Evolutionary conservation across 2,329 filamentous ascomycete genomes (phyloP).

Genomic region (Ilyonectria mors-panacis): DNA sequence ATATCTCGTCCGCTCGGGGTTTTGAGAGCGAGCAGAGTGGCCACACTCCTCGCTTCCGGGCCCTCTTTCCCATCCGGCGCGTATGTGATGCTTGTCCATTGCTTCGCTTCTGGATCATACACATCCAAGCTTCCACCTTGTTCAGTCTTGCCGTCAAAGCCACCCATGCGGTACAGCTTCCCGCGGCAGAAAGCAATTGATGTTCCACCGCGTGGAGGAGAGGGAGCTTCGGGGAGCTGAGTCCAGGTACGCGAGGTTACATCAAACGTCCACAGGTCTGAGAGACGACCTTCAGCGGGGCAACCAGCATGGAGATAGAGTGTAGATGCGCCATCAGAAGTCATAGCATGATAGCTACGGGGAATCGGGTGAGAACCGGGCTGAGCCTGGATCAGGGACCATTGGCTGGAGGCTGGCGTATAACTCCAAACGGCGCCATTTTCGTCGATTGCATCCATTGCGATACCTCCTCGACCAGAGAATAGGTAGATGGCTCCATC

Average conservation of each 20-base stretch:
- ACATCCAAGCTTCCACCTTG: slow-evolving; percentile 72
- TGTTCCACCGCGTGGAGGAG: slow-evolving; percentile 57
- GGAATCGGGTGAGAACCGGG: slow-evolving; percentile 57
- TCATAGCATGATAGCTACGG: slow-evolving; percentile 71
- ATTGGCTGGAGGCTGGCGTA: slow-evolving; percentile 55
- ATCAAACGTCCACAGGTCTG: slow-evolving; percentile 74
- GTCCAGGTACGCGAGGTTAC: slow-evolving; percentile 62
- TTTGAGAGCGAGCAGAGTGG: slow-evolving; percentile 45
- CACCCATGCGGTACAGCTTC: slow-evolving; percentile 73
- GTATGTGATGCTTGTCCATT: slow-evolving; percentile 48
- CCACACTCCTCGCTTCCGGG: slow-evolving; percentile 52
- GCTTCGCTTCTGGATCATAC: slow-evolving; percentile 41
- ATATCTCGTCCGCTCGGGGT: slow-evolving; percentile 36
- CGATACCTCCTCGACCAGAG: slow-evolving; percentile 72
- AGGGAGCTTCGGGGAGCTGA: slow-evolving; percentile 66
- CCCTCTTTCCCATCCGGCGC: slow-evolving; percentile 47
- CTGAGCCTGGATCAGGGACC: slow-evolving; percentile 62
- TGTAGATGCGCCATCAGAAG: slow-evolving; percentile 56
- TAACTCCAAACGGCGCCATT: slow-evolving; percentile 71
- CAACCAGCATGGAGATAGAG: slow-evolving; percentile 76
- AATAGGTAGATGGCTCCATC: slow-evolving; percentile 70
- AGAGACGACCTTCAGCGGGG: slow-evolving; percentile 67
- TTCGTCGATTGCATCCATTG: slow-evolving; percentile 74
- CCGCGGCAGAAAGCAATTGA: slow-evolving; percentile 57
- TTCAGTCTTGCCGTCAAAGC: slow-evolving; percentile 74